Evolutionary conservation across 805 yeast species (phyloP), one percentile per base, ranked within the genome.

Genomic region (Tetrapisispora namnaoensis): DNA sequence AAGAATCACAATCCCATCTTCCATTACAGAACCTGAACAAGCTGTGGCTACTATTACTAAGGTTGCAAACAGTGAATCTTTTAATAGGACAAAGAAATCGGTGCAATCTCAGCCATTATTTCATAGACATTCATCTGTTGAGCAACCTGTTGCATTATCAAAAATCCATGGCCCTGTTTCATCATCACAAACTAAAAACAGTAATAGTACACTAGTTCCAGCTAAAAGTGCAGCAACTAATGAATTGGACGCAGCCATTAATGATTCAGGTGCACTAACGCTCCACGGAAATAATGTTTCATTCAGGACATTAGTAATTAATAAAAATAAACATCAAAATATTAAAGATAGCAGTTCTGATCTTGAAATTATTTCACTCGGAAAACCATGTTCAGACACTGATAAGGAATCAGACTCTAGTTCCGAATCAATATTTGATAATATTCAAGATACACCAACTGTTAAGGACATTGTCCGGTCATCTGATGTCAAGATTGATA

Each of bases 71-170:
- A 83, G 80, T 62, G 75, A 77, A 43, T 78, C 77, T 21, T 76
- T 78, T 10, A 66, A 83, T 39, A 59, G 77, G 42, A 69, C 78
- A n/a, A 80, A 85, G 0, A 82, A 78, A 55, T 77, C 77, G 59
- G 66, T 83, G 34, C 75, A 83, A 1, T 90, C 93, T 41, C 78
- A 72, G 49, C 81, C 85, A 2, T 61, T 80, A 41, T 78, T 78
- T 53, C 63, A 27, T n/a, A 27, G n/a, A 14, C 30, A 37, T 14
- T 44, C 42, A 11, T 18, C 44, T 1, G 20, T 43, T 18, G n/a
- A 22, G 2, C 44, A 42, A 16, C 44, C 44, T 14, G 28, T 18
- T 5, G 27, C 17, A 7, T n/a, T 24, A 2, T 21, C 37, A 14
- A 24, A 17, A 41, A 22, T 32, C 4, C 34, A 34, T 16, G 41